Conservation (phyloP, 805 yeast genomes). For the Torulaspora microellipsoides region DNA sequence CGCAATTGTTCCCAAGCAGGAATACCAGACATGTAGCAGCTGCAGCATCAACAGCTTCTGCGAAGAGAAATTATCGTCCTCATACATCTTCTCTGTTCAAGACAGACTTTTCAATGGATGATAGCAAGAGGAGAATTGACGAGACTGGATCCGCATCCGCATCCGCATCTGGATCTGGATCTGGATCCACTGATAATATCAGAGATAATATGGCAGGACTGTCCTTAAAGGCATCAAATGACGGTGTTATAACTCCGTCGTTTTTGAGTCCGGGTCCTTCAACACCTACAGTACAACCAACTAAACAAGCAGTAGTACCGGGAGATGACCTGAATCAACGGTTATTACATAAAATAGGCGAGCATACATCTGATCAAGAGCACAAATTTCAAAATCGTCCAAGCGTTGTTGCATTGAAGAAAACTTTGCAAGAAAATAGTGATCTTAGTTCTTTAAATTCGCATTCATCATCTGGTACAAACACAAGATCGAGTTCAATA, state of each 20-base stretch:
- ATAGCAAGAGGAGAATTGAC: background rate
- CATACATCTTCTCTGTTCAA: slow-evolving; percentile 6
- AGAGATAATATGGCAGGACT: slow-evolving; percentile 23
- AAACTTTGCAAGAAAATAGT: slow-evolving; percentile 16
- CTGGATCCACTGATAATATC: slow-evolving; percentile 12
- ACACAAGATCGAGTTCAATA: slow-evolving; percentile 4
- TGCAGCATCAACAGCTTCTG: slow-evolving; percentile 1
- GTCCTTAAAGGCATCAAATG: slow-evolving; percentile 12
- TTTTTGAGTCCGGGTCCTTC: slow-evolving; percentile 23
- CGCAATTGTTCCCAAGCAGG: slow-evolving; percentile 22
- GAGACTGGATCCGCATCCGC: background rate
- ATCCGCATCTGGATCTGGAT: background rate
- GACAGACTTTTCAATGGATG: slow-evolving; percentile 6
- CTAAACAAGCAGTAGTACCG: slow-evolving; percentile 20
- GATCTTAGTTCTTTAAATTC: slow-evolving; percentile 6
- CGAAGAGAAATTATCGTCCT: slow-evolving; percentile 3
- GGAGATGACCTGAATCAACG: slow-evolving; percentile 6
- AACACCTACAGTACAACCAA: slow-evolving; percentile 22
- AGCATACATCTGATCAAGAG: slow-evolving; percentile 1
- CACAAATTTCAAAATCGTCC: slow-evolving; percentile 5
- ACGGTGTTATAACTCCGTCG: slow-evolving; percentile 8
- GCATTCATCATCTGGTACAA: slow-evolving; percentile 2
- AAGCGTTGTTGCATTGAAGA: slow-evolving; percentile 24
- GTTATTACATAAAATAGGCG: background rate
- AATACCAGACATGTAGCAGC: slow-evolving; percentile 13